Evolutionary conservation across 768 basidiomycete species (phyloP).

Genomic region (Calocera cornea): DNA sequence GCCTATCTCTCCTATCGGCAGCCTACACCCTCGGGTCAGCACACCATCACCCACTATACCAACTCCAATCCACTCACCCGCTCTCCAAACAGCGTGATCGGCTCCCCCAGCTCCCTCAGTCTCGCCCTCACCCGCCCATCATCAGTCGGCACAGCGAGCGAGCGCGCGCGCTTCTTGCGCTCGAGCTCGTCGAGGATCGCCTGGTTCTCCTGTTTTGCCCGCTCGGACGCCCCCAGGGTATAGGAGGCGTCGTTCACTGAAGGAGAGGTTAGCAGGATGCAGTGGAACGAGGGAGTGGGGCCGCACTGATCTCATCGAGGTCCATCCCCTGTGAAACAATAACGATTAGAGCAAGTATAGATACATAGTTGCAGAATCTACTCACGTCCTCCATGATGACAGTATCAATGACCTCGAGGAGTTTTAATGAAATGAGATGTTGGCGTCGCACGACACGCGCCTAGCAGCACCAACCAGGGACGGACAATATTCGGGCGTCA

Average conservation of each 20-base stretch:
- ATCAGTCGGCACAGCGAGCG: constrained; percentile 91
- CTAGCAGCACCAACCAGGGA: too few species aligned
- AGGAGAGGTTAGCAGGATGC: neutral
- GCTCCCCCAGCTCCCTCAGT: constrained; percentile 86
- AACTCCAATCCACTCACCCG: constrained; percentile 42
- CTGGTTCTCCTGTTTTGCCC: constrained; percentile 39
- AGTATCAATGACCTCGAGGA: neutral
- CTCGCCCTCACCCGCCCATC: constrained; percentile 83
- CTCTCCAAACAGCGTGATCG: constrained; percentile 95
- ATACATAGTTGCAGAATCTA: neutral
- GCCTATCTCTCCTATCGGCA: constrained; percentile 87
- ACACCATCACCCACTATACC: constrained; percentile 8
- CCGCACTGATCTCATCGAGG: neutral
- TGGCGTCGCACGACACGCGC: too few species aligned
- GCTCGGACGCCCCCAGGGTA: constrained; percentile 21
- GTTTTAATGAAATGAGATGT: neutral
- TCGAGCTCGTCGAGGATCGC: constrained; percentile 92
- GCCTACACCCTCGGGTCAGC: constrained; percentile 38
- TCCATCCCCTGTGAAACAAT: neutral
- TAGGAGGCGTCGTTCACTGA: constrained; percentile 14
- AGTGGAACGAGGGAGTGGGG: neutral
- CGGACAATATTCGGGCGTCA: neutral
- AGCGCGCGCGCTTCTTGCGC: constrained; percentile 87
- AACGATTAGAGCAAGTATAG: neutral
- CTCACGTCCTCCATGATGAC: neutral